Conservation (phyloP, 352 stramenopile genomes). For the Heterotrichella gracilis region DNA sequence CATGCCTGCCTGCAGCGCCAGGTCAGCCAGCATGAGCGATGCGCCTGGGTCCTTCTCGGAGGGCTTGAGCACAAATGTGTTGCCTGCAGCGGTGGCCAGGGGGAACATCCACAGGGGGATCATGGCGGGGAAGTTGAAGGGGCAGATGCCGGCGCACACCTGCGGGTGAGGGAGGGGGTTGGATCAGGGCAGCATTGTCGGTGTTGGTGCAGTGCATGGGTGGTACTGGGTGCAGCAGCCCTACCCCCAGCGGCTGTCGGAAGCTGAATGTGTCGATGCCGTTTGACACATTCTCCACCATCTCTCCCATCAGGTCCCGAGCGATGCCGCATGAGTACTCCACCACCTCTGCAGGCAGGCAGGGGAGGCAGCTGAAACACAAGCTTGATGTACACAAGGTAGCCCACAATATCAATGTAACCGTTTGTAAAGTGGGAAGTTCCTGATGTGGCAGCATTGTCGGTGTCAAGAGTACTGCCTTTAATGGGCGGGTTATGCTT, state of each 20-base stretch:
- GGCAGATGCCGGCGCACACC: slow-evolving; percentile 44
- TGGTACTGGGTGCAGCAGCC: too few species aligned
- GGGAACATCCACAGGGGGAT: slow-evolving; percentile 60
- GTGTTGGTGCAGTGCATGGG: too few species aligned
- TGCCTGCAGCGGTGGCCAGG: slow-evolving; percentile 47
- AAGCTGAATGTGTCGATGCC: slow-evolving; percentile 75
- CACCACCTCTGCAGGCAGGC: too few species aligned
- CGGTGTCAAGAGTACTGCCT: too few species aligned
- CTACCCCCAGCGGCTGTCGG: slow-evolving; percentile 62
- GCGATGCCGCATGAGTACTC: slow-evolving; percentile 28
- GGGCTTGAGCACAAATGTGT: slow-evolving; percentile 81
- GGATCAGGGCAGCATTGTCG: too few species aligned
- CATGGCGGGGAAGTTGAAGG: slow-evolving; percentile 64
- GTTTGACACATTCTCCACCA: slow-evolving; percentile 46
- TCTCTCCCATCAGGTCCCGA: slow-evolving; percentile 64
- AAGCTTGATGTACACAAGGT: too few species aligned
- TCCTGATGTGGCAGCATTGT: too few species aligned
- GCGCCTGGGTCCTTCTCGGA: slow-evolving; percentile 55
- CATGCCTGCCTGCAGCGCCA: slow-evolving; percentile 57
- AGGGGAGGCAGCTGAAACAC: too few species aligned
- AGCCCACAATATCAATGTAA: too few species aligned
- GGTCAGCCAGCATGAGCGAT: slow-evolving; percentile 51
- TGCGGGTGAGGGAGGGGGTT: too few species aligned
- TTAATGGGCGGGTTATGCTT: too few species aligned
- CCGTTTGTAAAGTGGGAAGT: too few species aligned